A percentile compares a stretch with the other conserved stretches of the same genome.
Conservation (phyloP, 495 filamentous ascomycete genomes). For the Penicillium coprophilum region DNA sequence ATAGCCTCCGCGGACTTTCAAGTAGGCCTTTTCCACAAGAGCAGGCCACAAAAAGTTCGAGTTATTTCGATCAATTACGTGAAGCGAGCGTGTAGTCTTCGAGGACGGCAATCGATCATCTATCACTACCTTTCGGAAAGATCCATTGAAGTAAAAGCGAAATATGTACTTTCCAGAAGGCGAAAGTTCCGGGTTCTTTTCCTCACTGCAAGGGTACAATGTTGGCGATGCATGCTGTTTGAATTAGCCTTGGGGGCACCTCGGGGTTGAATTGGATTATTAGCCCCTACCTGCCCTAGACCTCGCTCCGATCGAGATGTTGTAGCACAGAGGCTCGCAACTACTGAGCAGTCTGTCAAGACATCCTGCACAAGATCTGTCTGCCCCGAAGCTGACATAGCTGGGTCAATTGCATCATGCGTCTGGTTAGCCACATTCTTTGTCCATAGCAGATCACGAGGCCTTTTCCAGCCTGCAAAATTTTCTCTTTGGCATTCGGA, state of each 20-base stretch:
- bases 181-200: slow-evolving; percentile 57
- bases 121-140: slow-evolving; percentile 80
- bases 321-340: slow-evolving; percentile 88
- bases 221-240: slow-evolving; percentile 63
- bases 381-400: slow-evolving; percentile 54
- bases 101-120: slow-evolving; percentile 90
- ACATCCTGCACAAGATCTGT: slow-evolving; percentile 91
- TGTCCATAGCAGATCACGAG: slow-evolving; percentile 51
- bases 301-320: slow-evolving; percentile 65
- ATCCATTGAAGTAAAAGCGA: slow-evolving; percentile 92
- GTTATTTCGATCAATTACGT: slow-evolving; percentile 86
- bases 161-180: slow-evolving; percentile 86
- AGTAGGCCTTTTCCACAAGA: slow-evolving; percentile 91
- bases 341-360: slow-evolving; percentile 93
- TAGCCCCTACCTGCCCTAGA: slow-evolving; percentile 51
- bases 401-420: slow-evolving; percentile 22
- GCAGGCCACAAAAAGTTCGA: slow-evolving; percentile 83
- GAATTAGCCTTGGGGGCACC: slow-evolving; percentile 20
- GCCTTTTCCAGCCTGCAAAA: slow-evolving; percentile 80
- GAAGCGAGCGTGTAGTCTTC: slow-evolving; percentile 66
- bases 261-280: not conserved
- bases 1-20: slow-evolving; percentile 96
- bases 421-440: slow-evolving; percentile 10
- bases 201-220: slow-evolving; percentile 69
- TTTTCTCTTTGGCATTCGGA: slow-evolving; percentile 68